Evolutionary conservation across 768 basidiomycete genomes (phyloP).

Genomic region (Neoboletus subvelutipes): DNA sequence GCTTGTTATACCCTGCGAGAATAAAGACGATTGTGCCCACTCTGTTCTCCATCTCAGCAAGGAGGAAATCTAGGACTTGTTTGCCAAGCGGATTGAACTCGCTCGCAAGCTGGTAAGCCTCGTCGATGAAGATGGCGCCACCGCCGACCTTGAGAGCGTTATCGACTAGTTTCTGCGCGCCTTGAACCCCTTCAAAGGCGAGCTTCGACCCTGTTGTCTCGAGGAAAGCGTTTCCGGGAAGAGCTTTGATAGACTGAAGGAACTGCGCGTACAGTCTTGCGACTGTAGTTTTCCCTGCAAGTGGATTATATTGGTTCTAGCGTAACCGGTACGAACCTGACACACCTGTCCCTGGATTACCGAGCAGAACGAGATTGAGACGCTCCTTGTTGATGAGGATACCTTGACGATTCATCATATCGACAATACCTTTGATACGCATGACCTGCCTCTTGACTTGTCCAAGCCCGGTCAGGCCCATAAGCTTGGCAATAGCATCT

Average conservation of each 20-base stretch:
- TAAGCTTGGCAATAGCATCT: background rate
- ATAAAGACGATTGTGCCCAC: too few species aligned
- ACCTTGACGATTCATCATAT: too few species aligned
- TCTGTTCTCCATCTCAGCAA: too few species aligned
- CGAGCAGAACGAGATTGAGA: too few species aligned
- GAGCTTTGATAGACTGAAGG: too few species aligned
- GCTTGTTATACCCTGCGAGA: too few species aligned
- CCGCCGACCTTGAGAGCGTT: background rate
- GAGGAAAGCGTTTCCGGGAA: too few species aligned
- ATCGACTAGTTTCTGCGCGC: background rate
- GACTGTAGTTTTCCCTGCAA: too few species aligned
- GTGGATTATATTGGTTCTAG: background rate
- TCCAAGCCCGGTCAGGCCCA: background rate
- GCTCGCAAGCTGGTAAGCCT: background rate
- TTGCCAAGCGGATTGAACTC: background rate
- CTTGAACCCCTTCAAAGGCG: background rate
- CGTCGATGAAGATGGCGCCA: background rate
- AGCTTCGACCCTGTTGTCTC: too few species aligned
- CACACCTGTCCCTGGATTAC: background rate
- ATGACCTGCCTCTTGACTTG: background rate
- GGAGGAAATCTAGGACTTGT: too few species aligned
- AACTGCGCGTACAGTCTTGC: too few species aligned
- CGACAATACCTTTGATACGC: background rate
- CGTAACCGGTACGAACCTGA: background rate
- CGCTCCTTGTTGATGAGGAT: background rate